Percentiles rank a stretch among this genome's conserved stretches.
phyloP scores from a whole-genome alignment of 1,284 basidiomycete genomes.

The Rhodotorula sp. region DNA sequence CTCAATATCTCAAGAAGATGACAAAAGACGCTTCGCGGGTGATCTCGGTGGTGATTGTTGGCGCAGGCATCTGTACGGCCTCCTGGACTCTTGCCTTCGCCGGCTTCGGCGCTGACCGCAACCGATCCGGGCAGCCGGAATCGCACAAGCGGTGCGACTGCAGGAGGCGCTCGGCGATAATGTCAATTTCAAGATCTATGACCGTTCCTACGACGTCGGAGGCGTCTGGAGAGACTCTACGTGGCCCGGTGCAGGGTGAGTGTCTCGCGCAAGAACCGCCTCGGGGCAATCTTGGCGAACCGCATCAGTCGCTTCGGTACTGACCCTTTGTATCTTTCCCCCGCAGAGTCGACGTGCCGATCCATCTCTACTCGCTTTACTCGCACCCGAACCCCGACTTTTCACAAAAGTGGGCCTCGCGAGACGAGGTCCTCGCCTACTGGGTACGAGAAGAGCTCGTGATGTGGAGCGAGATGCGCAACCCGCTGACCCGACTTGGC shows the following conservation, averaged over 20 bases:
- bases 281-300: not conserved
- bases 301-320: not conserved
- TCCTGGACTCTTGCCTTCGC: too few species aligned
- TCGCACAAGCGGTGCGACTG: slow-evolving; percentile 42
- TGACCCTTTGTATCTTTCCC: not conserved
- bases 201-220: slow-evolving; percentile 37
- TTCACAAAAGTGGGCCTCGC: slow-evolving; percentile 19
- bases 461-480: not conserved
- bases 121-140: slow-evolving; percentile 30
- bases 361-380: slow-evolving; percentile 44
- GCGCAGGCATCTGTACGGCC: slow-evolving; percentile 16
- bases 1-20: not conserved
- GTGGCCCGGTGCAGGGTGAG: slow-evolving; percentile 40
- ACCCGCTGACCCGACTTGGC: not conserved
- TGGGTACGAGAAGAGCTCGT: slow-evolving; percentile 46
- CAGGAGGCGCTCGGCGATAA: slow-evolving; percentile 37
- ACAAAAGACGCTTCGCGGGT: not conserved
- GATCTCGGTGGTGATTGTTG: slow-evolving; percentile 12
- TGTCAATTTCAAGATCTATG: slow-evolving; percentile 39
- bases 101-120: not conserved
- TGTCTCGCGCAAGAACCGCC: not conserved
- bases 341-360: slow-evolving; percentile 43
- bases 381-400: slow-evolving; percentile 37
- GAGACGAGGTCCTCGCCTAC: slow-evolving; percentile 43
- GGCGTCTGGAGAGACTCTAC: slow-evolving; percentile 44